These are phyloP conservation scores for Yamadazyma jaroonii DNA, from an alignment of 1,139 yeast genomes.

Conservation along the genomic window DNA sequence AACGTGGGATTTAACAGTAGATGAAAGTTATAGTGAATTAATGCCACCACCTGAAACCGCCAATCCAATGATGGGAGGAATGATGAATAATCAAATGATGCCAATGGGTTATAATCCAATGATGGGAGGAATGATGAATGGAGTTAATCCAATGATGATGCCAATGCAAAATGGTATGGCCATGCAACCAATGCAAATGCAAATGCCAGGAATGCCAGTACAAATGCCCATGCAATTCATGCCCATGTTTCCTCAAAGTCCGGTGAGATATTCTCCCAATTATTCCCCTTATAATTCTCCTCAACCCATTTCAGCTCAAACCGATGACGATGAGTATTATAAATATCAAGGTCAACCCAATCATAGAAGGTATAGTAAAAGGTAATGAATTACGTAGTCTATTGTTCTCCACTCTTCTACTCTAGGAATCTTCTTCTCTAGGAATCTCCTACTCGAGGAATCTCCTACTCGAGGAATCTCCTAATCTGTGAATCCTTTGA, in stretches of 20 bases:
- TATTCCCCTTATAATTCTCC: constrained; percentile 7
- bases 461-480: neutral
- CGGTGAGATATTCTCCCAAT: constrained; percentile 2
- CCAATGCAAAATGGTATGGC: neutral
- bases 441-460: neutral
- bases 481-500: too few species aligned
- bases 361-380: constrained; percentile 7
- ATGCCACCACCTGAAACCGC: constrained; percentile 29
- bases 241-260: constrained; percentile 3
- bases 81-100: constrained; percentile 7
- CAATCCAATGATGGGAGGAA: constrained; percentile 13
- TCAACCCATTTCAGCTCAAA: constrained; percentile 3
- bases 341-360: constrained; percentile 9
- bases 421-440: neutral
- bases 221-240: constrained; percentile 6
- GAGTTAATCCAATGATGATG: constrained; percentile 21
- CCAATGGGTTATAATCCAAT: neutral
- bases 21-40: constrained; percentile 48
- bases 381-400: constrained; percentile 1
- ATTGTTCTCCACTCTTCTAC: neutral
- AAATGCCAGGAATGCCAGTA: neutral
- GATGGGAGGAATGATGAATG: constrained; percentile 2
- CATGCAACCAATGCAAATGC: constrained; percentile 12
- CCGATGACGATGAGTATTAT: constrained; percentile 7
- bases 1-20: constrained; percentile 68